Base-by-base conservation (phyloP, 1,284 basidiomycete genomes). In the Sporisorium graminicola region DNA sequence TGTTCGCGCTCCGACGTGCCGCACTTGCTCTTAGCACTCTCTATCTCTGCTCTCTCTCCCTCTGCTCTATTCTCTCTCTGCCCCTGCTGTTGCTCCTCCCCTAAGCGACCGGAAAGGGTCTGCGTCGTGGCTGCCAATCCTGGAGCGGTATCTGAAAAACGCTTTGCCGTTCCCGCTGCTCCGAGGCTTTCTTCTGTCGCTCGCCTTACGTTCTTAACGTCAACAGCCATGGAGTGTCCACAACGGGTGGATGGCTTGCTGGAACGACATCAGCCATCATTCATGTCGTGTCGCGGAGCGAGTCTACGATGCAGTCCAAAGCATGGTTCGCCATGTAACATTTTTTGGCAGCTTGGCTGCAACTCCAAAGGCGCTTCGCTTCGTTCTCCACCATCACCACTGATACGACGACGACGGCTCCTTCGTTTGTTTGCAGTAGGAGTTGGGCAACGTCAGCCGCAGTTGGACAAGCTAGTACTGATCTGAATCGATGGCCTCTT, bases 71-170 rank as follows among this genome's bases (percentile, higher is more conserved):
- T n/a, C n/a, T n/a, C n/a, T n/a, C n/a, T n/a, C n/a, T n/a, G n/a
- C n/a, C n/a, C n/a, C n/a, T n/a, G n/a, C n/a, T n/a, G n/a, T n/a
- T n/a, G 31, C 31, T 37, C 35, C 35, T 13, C 18, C n/a, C n/a
- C 40, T 35, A 42, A 40, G 24, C 54, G 42, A 55, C 54, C 54
- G 54, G 44, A 55, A 55, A 55, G 54, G 54, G 54, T 55, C 54
- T n/a, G n/a, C 54, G 54, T 55, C 10, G 22, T n/a, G 14, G 47
- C 18, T 18, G 13, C 46, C 1, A 5, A n/a, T n/a, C n/a, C n/a
- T n/a, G n/a, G n/a, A n/a, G n/a, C n/a, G n/a, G n/a, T n/a, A n/a
- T n/a, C 16, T 49, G 37, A 40, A 40, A 40, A 40, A 5, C 18
- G 2, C 3, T 43, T 43, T 1, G 29, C 46, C 9, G 47, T 18